Evolutionary conservation across 2,329 filamentous ascomycete genomes (phyloP).

Genomic region (Blastomyces percursus): DNA sequence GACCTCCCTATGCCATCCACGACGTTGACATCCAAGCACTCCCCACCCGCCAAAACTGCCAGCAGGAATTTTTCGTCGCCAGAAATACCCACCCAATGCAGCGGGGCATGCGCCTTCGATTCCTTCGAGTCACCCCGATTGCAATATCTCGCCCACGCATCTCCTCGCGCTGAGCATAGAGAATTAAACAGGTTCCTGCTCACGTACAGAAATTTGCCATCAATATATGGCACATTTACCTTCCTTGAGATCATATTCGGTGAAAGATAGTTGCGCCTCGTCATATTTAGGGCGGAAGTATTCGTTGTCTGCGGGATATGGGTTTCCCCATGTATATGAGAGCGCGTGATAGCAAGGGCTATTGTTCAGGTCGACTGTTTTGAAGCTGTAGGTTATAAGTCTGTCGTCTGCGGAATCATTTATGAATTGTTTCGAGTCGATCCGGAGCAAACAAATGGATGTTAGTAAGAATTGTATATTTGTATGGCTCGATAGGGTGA

Average conservation of each 20-base stretch:
- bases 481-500: not conserved
- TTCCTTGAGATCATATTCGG: not conserved
- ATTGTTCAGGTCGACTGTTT: slow-evolving; percentile 7
- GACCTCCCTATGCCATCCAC: slow-evolving; percentile 2
- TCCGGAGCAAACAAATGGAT: slow-evolving; percentile 9
- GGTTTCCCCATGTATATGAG: slow-evolving; percentile 13
- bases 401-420: not conserved
- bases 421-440: slow-evolving; percentile 1
- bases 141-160: slow-evolving; percentile 8
- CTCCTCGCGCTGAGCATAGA: slow-evolving; percentile 4
- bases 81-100: slow-evolving; percentile 4
- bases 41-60: not conserved
- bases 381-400: slow-evolving; percentile 5
- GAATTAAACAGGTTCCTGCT: slow-evolving; percentile 8
- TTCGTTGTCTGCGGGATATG: slow-evolving; percentile 4
- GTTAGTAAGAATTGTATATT: slow-evolving; percentile 5
- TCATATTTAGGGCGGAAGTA: slow-evolving; percentile 6
- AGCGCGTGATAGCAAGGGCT: slow-evolving; percentile 8
- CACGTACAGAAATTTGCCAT: slow-evolving; percentile 6
- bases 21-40: slow-evolving; percentile 2
- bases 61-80: not conserved
- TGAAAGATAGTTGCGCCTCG: not conserved
- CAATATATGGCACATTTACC: slow-evolving; percentile 1
- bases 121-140: slow-evolving; percentile 4
- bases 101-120: not conserved